phyloP scores from a whole-genome alignment of 2,329 filamentous ascomycete genomes.

The Colletotrichum sp. region DNA sequence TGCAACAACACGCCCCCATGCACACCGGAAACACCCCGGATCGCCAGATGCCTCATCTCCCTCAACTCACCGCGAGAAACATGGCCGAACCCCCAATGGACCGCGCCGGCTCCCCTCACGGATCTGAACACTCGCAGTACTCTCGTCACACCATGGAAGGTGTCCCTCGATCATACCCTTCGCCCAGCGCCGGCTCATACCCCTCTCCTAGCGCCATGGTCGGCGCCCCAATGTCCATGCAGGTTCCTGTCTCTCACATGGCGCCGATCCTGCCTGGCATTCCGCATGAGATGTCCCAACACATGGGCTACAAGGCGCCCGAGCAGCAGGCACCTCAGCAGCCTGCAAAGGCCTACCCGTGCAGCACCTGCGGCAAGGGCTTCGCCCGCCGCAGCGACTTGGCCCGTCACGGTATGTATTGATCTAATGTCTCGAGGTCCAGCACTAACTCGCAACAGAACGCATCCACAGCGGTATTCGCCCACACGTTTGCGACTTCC shows the following conservation, averaged over 20 bases:
- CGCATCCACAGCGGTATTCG: constrained; percentile 92
- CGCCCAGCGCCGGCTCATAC: constrained; percentile 52
- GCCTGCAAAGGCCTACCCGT: constrained; percentile 60
- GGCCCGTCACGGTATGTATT: constrained; percentile 84
- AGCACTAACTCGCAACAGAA: constrained; percentile 59
- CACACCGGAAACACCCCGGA: constrained; percentile 27
- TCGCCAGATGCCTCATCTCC: constrained; percentile 25
- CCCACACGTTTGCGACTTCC: constrained; percentile 90
- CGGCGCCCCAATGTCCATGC: constrained; percentile 37
- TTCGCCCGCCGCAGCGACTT: constrained; percentile 95
- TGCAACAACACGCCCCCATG: constrained; percentile 27
- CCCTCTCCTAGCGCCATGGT: constrained; percentile 60
- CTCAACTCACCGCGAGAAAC: constrained; percentile 27
- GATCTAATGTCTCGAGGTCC: neutral
- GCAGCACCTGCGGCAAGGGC: constrained; percentile 86
- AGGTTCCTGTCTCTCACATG: constrained; percentile 41
- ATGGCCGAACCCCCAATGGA: constrained; percentile 44
- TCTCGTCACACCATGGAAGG: constrained; percentile 49
- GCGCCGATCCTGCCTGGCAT: constrained; percentile 44
- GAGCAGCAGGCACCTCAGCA: constrained; percentile 17
- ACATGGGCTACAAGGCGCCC: constrained; percentile 26
- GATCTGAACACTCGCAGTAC: constrained; percentile 63
- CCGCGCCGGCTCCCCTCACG: constrained; percentile 61
- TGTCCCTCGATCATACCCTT: constrained; percentile 55
- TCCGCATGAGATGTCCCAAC: constrained; percentile 33